Evolutionary conservation across 1,284 basidiomycete species (phyloP).

Genomic region (Retiboletus flavoniger): DNA sequence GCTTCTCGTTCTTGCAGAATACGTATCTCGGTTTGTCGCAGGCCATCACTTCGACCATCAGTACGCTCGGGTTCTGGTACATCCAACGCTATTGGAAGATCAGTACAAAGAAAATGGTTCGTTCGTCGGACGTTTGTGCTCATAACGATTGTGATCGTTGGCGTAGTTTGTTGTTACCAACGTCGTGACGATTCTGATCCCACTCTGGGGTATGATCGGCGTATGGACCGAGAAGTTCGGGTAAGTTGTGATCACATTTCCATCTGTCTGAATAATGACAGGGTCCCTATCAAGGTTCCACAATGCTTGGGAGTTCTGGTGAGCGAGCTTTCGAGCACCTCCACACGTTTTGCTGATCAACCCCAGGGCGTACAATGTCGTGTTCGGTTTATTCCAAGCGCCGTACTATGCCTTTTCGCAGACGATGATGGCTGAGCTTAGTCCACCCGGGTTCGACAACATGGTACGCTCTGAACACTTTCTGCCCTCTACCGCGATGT

Average conservation of each 20-base stretch:
- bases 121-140: not conserved
- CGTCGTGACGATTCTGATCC: constrained; percentile 72
- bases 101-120: constrained; percentile 73
- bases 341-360: constrained; percentile 1
- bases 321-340: constrained; percentile 6
- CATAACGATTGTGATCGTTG: not conserved
- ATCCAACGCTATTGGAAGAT: constrained; percentile 78
- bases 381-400: constrained; percentile 61
- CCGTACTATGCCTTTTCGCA: constrained; percentile 85
- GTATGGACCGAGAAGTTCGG: constrained; percentile 78
- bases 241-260: constrained; percentile 33
- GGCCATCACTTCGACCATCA: constrained; percentile 67
- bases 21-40: constrained; percentile 77
- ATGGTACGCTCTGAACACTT: constrained; percentile 47
- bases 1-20: constrained; percentile 70
- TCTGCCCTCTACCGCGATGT: not conserved
- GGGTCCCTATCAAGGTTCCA: constrained; percentile 54
- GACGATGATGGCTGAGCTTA: constrained; percentile 85
- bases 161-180: constrained; percentile 72
- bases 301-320: constrained; percentile 85
- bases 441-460: constrained; percentile 80
- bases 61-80: constrained; percentile 77
- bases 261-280: not conserved
- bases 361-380: constrained; percentile 28
- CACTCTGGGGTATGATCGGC: constrained; percentile 85